Percentiles rank a stretch among this genome's conserved stretches.
These are phyloP conservation scores for Gnomoniopsis sp. DNA, from an alignment of 2,329 filamentous ascomycete genomes.

Conservation along the genomic window DNA sequence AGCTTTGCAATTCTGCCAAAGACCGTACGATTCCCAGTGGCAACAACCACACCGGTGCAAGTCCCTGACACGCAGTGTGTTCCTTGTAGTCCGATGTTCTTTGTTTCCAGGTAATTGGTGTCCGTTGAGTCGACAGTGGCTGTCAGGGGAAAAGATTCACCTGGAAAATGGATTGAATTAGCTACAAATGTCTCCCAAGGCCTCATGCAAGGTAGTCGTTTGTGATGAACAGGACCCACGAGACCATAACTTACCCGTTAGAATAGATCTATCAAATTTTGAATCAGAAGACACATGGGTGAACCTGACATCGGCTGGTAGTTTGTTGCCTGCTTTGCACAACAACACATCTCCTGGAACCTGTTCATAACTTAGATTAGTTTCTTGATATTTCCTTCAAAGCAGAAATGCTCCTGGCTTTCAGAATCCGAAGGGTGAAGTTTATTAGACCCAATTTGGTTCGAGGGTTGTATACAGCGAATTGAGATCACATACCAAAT, in stretches of 20 bases:
- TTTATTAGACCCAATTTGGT: no score
- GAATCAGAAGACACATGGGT: conserved; percentile 65
- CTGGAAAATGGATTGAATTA: conserved; percentile 27
- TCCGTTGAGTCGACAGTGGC: conserved; percentile 66
- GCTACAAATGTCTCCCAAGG: no score
- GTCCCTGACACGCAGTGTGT: conserved; percentile 72
- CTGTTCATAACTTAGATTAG: not conserved
- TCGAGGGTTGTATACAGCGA: no score
- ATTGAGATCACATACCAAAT: conserved; percentile 42
- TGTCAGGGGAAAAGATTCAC: conserved; percentile 62
- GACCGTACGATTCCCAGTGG: conserved; percentile 69
- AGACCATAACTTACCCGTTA: conserved; percentile 51
- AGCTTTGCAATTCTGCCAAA: conserved; percentile 74
- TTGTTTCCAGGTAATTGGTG: conserved; percentile 72
- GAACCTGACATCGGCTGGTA: conserved; percentile 72
- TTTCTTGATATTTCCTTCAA: no score
- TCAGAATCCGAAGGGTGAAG: no score
- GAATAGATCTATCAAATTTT: conserved; percentile 69
- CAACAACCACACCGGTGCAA: conserved; percentile 64
- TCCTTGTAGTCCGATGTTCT: conserved; percentile 74
- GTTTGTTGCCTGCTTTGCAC: conserved; percentile 68
- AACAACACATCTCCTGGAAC: conserved; percentile 67
- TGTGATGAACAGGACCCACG: not conserved
- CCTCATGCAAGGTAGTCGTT: not conserved
- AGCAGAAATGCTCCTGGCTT: no score